A percentile compares a stretch with the other conserved stretches of the same genome.
phyloP scores from a whole-genome alignment of 2,329 filamentous ascomycete species.

The Sarocladiaceae sp. region DNA sequence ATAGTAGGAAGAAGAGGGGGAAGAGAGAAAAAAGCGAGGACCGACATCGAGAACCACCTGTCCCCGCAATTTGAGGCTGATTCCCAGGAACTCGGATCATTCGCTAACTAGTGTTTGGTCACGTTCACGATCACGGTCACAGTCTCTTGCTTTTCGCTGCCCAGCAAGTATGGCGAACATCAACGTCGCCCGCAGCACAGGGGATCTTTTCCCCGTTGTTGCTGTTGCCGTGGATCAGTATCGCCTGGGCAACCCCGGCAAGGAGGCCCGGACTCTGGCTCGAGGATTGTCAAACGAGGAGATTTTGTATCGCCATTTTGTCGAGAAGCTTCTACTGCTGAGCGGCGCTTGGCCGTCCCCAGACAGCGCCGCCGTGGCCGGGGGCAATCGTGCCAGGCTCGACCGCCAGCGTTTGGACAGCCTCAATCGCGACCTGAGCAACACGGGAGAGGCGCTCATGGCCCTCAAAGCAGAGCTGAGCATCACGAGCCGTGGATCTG shows the following conservation, averaged over 20 bases:
- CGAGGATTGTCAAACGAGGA: background rate
- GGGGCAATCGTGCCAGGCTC: background rate
- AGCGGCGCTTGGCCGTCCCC: background rate
- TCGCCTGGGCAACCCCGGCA: background rate
- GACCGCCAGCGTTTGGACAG: background rate
- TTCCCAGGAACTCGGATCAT: background rate
- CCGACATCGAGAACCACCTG: too few species aligned
- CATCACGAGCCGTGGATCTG: background rate
- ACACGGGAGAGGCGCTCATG: background rate
- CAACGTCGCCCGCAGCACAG: background rate
- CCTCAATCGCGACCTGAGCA: background rate
- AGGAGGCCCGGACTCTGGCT: background rate
- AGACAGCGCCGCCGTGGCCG: background rate
- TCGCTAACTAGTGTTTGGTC: background rate
- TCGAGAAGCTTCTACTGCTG: background rate
- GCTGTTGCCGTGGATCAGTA: background rate
- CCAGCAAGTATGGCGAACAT: background rate
- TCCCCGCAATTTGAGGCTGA: background rate
- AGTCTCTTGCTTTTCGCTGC: too few species aligned
- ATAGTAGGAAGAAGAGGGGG: too few species aligned
- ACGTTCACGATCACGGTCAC: too few species aligned
- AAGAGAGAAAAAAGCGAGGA: too few species aligned
- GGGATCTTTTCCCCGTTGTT: background rate
- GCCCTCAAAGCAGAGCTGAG: background rate
- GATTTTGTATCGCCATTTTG: background rate